phyloP scores from a whole-genome alignment of 208 protist genomes.

The Leishmania amazonensis region DNA sequence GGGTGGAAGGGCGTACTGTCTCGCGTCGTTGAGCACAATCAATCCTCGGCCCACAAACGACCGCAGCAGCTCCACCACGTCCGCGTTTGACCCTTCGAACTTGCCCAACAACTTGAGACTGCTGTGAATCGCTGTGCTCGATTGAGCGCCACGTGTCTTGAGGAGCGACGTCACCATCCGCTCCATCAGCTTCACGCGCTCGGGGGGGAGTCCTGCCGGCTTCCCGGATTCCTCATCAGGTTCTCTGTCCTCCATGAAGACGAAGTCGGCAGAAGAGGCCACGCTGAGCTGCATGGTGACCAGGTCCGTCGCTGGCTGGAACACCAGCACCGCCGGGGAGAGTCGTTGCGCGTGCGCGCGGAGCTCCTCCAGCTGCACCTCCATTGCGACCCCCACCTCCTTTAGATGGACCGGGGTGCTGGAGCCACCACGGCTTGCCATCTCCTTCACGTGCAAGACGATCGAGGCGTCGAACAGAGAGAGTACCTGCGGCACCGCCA shows the following conservation, averaged over 20 bases:
- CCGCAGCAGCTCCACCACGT: constrained; percentile 70
- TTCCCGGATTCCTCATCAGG: constrained; percentile 44
- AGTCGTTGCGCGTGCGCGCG: constrained; percentile 33
- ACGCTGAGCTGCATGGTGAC: constrained; percentile 50
- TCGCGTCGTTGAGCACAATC: constrained; percentile 60
- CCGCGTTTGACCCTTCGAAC: constrained; percentile 54
- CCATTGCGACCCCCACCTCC: constrained; percentile 25
- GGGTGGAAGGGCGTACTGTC: constrained; percentile 55
- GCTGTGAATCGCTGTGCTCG: constrained; percentile 75
- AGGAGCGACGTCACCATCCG: constrained; percentile 77
- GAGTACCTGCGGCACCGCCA: constrained; percentile 45
- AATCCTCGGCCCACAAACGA: constrained; percentile 58
- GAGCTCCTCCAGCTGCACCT: constrained; percentile 32
- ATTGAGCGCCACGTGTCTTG: constrained; percentile 53
- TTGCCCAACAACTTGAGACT: constrained; percentile 84
- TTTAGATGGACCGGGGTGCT: constrained; percentile 14
- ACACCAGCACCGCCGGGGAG: constrained; percentile 34
- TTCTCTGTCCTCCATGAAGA: constrained; percentile 32
- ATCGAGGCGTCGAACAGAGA: constrained; percentile 80
- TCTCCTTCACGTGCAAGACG: constrained; percentile 63
- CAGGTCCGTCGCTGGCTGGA: constrained; percentile 25
- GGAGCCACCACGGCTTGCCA: constrained; percentile 11
- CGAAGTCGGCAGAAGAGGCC: constrained; percentile 22
- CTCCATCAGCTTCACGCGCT: constrained; percentile 69
- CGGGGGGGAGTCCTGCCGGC: constrained; percentile 50